These are phyloP conservation scores for Tuber brumale DNA, from an alignment of 495 filamentous ascomycete species.

Conservation along the genomic window DNA sequence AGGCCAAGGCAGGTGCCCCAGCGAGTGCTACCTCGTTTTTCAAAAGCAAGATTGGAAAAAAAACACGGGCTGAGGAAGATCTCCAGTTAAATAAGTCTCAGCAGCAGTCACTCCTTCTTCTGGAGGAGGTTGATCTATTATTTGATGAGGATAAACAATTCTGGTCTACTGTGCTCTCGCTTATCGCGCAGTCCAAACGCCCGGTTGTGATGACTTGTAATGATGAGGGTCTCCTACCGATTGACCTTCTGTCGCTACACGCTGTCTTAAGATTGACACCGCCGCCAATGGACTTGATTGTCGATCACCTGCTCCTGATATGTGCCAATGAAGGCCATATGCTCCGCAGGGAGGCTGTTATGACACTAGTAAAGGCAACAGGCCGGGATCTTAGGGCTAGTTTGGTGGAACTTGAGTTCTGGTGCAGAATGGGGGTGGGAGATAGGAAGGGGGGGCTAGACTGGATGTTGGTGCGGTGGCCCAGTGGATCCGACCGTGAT, in stretches of 20 bases:
- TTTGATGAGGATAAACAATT: conserved; percentile 95
- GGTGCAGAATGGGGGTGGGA: conserved; percentile 95
- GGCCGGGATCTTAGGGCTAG: conserved; percentile 67
- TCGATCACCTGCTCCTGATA: conserved; percentile 74
- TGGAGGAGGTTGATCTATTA: conserved; percentile 90
- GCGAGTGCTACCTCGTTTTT: conserved; percentile 77
- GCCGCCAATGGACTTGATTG: conserved; percentile 60
- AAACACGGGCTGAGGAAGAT: conserved; percentile 26
- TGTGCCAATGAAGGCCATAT: conserved; percentile 89
- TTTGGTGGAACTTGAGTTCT: conserved; percentile 85
- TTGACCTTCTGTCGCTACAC: conserved; percentile 64
- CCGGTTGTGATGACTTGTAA: conserved; percentile 95
- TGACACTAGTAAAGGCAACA: conserved; percentile 61
- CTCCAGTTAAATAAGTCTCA: conserved; percentile 53
- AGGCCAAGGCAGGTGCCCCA: conserved; percentile 40
- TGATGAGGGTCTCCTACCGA: conserved; percentile 68
- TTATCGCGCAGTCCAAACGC: conserved; percentile 76
- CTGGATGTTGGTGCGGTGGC: conserved; percentile 78
- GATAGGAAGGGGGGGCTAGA: conserved; percentile 78
- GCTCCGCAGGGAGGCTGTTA: conserved; percentile 59
- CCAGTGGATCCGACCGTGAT: conserved; percentile 61
- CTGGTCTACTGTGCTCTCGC: conserved; percentile 70
- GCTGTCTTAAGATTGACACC: conserved; percentile 76
- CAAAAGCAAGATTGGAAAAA: conserved; percentile 36
- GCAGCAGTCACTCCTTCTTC: conserved; percentile 87